Conservation (phyloP, 805 yeast species). For the Saccharomycopsis olivae region DNA sequence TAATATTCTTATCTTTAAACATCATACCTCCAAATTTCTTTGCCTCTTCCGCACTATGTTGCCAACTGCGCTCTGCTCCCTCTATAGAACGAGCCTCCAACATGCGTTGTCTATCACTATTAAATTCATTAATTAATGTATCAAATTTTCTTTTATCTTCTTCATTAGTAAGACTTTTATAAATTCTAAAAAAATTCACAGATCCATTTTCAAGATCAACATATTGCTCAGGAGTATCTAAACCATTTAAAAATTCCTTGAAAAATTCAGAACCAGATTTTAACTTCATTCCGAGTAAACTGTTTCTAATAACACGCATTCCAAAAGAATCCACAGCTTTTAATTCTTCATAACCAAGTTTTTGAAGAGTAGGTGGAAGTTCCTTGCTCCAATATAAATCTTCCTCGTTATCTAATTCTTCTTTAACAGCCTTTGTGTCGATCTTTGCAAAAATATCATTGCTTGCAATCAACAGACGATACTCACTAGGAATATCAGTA, state of each 20-base stretch:
- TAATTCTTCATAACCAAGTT: constrained; percentile 42
- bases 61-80: constrained; percentile 86
- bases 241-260: constrained; percentile 6
- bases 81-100: constrained; percentile 73
- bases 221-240: constrained; percentile 11
- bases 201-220: constrained; percentile 20
- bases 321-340: constrained; percentile 68
- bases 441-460: neutral
- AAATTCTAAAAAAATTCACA: constrained; percentile 59
- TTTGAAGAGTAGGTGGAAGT: constrained; percentile 35
- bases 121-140: constrained; percentile 53
- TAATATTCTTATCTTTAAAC: constrained; percentile 47
- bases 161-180: constrained; percentile 39
- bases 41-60: constrained; percentile 62
- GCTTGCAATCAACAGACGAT: constrained; percentile 18
- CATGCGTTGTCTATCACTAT: constrained; percentile 63
- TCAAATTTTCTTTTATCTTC: constrained; percentile 48
- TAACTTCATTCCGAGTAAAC: constrained; percentile 41
- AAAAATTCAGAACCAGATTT: constrained; percentile 20
- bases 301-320: constrained; percentile 66
- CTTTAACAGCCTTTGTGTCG: constrained; percentile 1
- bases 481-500: constrained; percentile 26
- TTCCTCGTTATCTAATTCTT: constrained; percentile 3
- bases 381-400: constrained; percentile 6
- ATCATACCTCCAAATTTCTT: constrained; percentile 44